Evolutionary conservation across 106 monocot species (phyloP).

Genomic region (Ottelia alismoides): DNA sequence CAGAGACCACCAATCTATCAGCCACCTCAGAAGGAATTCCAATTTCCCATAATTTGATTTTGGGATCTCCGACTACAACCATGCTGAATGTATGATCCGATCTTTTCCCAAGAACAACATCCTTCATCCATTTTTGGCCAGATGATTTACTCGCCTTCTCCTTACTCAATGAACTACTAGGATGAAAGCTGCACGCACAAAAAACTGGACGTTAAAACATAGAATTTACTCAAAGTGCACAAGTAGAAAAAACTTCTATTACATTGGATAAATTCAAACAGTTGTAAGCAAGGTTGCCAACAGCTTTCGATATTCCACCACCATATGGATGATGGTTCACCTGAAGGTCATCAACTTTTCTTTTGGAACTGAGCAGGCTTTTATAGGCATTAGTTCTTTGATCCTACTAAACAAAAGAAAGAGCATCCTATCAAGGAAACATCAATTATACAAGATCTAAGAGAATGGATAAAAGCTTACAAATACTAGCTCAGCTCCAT

Average conservation of each 20-base stretch:
- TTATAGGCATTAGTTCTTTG: constrained; percentile 57
- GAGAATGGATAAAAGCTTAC: constrained; percentile 16
- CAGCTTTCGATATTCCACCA: not conserved
- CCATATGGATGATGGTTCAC: constrained; percentile 18
- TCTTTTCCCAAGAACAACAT: constrained; percentile 65
- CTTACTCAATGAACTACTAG: constrained; percentile 13
- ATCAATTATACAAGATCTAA: not conserved
- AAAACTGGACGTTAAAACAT: not conserved
- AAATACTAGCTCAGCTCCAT: constrained; percentile 46
- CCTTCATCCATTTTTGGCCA: constrained; percentile 76
- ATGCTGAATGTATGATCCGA: constrained; percentile 66
- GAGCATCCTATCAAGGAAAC: not conserved
- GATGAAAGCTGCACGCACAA: constrained; percentile 33
- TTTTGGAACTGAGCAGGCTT: constrained; percentile 39
- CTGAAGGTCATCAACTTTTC: constrained; percentile 37
- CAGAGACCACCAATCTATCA: constrained; percentile 29
- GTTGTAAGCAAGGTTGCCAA: constrained; percentile 18
- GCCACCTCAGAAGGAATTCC: constrained; percentile 51
- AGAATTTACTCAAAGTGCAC: not conserved
- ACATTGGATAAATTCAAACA: constrained; percentile 50
- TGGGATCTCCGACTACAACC: constrained; percentile 83
- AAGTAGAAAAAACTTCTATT: constrained; percentile 1
- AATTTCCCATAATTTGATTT: constrained; percentile 62
- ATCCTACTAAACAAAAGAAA: constrained; percentile 26
- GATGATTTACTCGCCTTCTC: constrained; percentile 20